Conservation (phyloP, 257 asterid species). For the Handroanthus guayacan region DNA sequence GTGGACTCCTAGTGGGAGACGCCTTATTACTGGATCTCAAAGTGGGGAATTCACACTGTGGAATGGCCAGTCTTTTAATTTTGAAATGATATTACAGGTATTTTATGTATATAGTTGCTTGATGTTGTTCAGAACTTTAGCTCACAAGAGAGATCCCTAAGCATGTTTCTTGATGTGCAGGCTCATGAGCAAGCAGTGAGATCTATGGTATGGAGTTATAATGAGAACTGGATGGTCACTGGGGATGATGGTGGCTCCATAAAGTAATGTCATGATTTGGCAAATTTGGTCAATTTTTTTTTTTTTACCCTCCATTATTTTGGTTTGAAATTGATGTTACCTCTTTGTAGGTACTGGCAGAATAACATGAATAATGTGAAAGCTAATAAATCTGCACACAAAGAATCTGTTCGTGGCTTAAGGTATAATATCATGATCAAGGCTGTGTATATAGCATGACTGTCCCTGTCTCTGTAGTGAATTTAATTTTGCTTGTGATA, state of each 20-base stretch:
- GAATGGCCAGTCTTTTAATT: constrained; percentile 98
- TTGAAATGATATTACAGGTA: constrained; percentile 99
- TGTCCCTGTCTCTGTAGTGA: background rate
- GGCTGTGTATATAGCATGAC: constrained; percentile 22
- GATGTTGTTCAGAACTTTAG: constrained; percentile 22
- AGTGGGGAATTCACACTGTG: constrained; percentile 99
- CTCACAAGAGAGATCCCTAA: constrained; percentile 23
- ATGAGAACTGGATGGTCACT: constrained; percentile 99
- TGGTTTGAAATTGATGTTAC: constrained; percentile 39
- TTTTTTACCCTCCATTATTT: background rate
- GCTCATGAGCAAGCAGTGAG: constrained; percentile 99
- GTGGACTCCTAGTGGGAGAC: constrained; percentile 99
- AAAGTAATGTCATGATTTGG: constrained; percentile 60
- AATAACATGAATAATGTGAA: constrained; percentile 97
- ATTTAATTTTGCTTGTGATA: constrained; percentile 5
- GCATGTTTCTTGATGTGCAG: constrained; percentile 51
- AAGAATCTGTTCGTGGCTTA: constrained; percentile 95
- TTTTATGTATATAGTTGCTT: constrained; percentile 30
- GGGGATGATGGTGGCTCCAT: constrained; percentile 99
- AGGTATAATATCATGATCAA: constrained; percentile 59
- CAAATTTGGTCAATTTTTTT: constrained; percentile 10
- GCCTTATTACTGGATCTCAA: constrained; percentile 97
- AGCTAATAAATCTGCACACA: constrained; percentile 94
- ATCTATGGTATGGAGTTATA: constrained; percentile 99
- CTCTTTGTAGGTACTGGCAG: constrained; percentile 92